Evolutionary conservation across 2,329 filamentous ascomycete species (phyloP).

Genomic region (Grosmannia serpens): DNA sequence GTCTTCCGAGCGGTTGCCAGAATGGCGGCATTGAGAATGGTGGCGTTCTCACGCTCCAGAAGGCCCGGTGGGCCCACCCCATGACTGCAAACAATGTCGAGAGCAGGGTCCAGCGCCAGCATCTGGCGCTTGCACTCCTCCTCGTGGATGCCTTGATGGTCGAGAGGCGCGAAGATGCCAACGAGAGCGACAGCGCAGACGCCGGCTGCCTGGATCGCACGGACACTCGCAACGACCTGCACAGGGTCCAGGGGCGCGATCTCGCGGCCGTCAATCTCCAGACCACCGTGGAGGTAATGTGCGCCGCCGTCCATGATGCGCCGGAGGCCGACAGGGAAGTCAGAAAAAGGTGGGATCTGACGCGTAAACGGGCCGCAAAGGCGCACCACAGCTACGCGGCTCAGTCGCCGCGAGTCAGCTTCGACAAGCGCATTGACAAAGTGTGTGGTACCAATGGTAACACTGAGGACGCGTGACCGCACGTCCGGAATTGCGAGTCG

Average conservation of each 20-base stretch:
- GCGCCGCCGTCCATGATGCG: conserved; percentile 33
- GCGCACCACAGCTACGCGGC: conserved; percentile 21
- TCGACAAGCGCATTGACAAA: conserved; percentile 15
- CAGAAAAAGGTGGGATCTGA: conserved; percentile 31
- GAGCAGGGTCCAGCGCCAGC: conserved; percentile 28
- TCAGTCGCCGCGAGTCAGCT: conserved; percentile 14
- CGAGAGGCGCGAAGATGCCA: conserved; percentile 47
- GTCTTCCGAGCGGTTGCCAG: conserved; percentile 44
- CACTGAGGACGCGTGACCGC: conserved; percentile 10
- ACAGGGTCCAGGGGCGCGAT: conserved; percentile 32
- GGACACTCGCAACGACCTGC: conserved; percentile 17
- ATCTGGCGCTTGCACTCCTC: conserved; percentile 37
- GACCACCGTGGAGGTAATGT: conserved; percentile 36
- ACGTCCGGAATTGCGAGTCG: neutral
- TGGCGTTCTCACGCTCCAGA: conserved; percentile 53
- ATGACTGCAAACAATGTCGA: conserved; percentile 19
- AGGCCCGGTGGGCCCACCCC: conserved; percentile 40
- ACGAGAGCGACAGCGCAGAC: conserved; percentile 38
- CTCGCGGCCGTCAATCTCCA: conserved; percentile 38
- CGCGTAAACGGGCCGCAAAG: conserved; percentile 17
- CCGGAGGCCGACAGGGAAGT: conserved; percentile 28
- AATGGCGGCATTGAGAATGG: conserved; percentile 52
- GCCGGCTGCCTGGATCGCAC: conserved; percentile 15
- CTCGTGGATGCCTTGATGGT: conserved; percentile 38
- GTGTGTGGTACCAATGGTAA: conserved; percentile 14